Conservation (phyloP, 2,329 filamentous ascomycete species). For the Ophiocordyceps australis region DNA sequence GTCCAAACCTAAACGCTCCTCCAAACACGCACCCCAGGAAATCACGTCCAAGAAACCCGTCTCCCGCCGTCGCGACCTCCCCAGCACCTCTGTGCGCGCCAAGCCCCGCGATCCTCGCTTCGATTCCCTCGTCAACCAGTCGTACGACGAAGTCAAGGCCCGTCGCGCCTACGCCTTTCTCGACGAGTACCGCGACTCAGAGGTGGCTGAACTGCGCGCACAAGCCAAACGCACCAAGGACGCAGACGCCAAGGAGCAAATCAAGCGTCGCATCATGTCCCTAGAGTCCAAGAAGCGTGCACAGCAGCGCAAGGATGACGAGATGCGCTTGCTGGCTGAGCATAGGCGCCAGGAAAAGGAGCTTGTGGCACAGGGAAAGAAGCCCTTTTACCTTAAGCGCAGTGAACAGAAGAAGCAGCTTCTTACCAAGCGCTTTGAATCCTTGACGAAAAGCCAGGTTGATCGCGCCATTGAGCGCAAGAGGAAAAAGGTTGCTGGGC, state of each 20-base stretch:
- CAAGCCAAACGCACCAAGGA: constrained; percentile 51
- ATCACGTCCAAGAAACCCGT: constrained; percentile 73
- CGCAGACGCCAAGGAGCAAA: constrained; percentile 41
- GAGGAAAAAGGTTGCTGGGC: constrained; percentile 73
- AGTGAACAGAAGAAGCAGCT: constrained; percentile 79
- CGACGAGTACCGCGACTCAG: constrained; percentile 67
- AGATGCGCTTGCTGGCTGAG: constrained; percentile 49
- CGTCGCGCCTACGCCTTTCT: constrained; percentile 74
- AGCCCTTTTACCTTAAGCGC: constrained; percentile 84
- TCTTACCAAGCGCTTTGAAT: constrained; percentile 59
- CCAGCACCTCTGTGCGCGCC: constrained; percentile 17
- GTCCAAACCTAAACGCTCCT: constrained; percentile 23
- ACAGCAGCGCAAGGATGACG: constrained; percentile 48
- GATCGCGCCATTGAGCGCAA: constrained; percentile 72
- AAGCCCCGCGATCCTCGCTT: constrained; percentile 69
- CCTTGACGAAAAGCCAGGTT: constrained; percentile 71
- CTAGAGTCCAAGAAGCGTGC: constrained; percentile 67
- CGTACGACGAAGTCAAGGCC: constrained; percentile 35
- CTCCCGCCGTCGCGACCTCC: constrained; percentile 57
- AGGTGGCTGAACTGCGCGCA: constrained; percentile 57
- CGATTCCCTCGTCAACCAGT: constrained; percentile 38
- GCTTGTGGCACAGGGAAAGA: constrained; percentile 72
- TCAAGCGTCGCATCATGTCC: constrained; percentile 57
- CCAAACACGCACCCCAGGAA: constrained; percentile 79
- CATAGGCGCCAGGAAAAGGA: constrained; percentile 76